phyloP scores from a whole-genome alignment of 1,284 basidiomycete species.

The Irpex sp. region DNA sequence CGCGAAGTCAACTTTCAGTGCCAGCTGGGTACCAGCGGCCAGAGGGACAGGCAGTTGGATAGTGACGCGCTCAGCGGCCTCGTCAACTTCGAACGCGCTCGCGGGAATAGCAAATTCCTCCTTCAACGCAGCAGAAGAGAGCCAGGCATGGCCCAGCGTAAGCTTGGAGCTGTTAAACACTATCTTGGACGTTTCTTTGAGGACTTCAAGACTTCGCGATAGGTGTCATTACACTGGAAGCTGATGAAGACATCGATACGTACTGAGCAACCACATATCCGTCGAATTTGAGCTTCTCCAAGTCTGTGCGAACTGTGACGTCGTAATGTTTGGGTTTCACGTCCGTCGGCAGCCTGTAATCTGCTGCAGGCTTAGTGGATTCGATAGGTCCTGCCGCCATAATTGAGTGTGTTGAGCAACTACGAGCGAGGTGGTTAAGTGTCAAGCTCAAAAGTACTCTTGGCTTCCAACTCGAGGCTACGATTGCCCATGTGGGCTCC shows the following conservation, averaged over 20 bases:
- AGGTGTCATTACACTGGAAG: slow-evolving; percentile 6
- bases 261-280: slow-evolving; percentile 76
- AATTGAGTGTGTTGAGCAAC: slow-evolving; percentile 8
- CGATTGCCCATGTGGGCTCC: not conserved
- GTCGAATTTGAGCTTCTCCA: slow-evolving; percentile 67
- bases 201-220: slow-evolving; percentile 57
- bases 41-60: slow-evolving; percentile 52
- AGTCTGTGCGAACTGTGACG: slow-evolving; percentile 79
- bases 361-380: slow-evolving; percentile 19
- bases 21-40: slow-evolving; percentile 57
- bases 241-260: slow-evolving; percentile 16
- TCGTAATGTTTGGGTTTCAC: slow-evolving; percentile 82
- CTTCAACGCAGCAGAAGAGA: slow-evolving; percentile 57
- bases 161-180: slow-evolving; percentile 73
- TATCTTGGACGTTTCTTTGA: slow-evolving; percentile 59
- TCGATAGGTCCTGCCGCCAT: slow-evolving; percentile 2
- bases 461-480: not conserved
- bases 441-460: not conserved
- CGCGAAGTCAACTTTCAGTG: slow-evolving; percentile 58
- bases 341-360: slow-evolving; percentile 73
- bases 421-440: not conserved
- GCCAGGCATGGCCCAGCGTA: slow-evolving; percentile 59
- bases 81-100: slow-evolving; percentile 44
- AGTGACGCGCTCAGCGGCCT: slow-evolving; percentile 58
- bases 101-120: slow-evolving; percentile 43